Evolutionary conservation across 177 flowering plant genomes (phyloP).

Genomic region (Vitis hybrid): DNA sequence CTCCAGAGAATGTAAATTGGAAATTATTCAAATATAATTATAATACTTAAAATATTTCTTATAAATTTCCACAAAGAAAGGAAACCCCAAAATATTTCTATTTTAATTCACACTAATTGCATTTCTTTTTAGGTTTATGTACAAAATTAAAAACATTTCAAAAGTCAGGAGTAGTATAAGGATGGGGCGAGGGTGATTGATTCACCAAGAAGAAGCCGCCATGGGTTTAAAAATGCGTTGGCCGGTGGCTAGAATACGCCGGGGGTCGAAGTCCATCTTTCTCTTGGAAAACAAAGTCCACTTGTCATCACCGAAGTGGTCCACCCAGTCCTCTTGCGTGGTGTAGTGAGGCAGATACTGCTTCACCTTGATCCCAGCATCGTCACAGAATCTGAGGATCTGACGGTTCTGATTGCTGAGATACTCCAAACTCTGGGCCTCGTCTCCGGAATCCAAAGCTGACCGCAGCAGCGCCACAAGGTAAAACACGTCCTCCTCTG

Average conservation of each 20-base stretch:
- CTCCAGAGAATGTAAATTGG: too few species aligned
- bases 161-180: too few species aligned
- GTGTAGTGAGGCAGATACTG: conserved; percentile 78
- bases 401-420: conserved; percentile 64
- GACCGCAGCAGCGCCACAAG: conserved; percentile 79
- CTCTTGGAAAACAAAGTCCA: conserved; percentile 53
- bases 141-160: too few species aligned
- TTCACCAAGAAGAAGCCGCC: conserved; percentile 5
- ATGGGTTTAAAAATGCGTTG: conserved; percentile 64
- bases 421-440: conserved; percentile 46
- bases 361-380: conserved; percentile 54
- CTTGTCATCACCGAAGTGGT: conserved; percentile 70
- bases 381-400: conserved; percentile 63
- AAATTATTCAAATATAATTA: too few species aligned
- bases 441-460: conserved; percentile 61
- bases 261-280: conserved; percentile 72
- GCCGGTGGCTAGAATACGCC: conserved; percentile 72
- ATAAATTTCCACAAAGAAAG: too few species aligned
- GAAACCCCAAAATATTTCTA: too few species aligned
- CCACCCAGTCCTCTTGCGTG: conserved; percentile 61
- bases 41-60: too few species aligned
- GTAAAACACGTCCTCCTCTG: conserved; percentile 83
- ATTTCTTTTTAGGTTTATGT: too few species aligned
- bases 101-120: too few species aligned
- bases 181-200: too few species aligned